phyloP scores from a whole-genome alignment of 345 rosid genomes.

The Arabis hirsuta region DNA sequence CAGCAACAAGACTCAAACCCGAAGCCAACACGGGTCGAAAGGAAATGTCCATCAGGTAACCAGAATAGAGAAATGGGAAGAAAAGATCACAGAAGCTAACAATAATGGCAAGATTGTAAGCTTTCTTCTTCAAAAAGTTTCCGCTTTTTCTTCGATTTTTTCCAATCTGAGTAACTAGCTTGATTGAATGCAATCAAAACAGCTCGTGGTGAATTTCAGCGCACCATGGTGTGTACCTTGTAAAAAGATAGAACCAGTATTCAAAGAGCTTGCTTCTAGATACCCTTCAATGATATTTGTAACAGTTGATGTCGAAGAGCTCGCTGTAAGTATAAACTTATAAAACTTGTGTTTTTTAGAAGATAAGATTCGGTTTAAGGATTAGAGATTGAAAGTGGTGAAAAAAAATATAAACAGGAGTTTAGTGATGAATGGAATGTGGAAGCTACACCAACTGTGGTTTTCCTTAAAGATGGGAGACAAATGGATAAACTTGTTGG shows the following conservation, averaged over 20 bases:
- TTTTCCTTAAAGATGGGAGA: slow-evolving; percentile 63
- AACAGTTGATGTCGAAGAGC: slow-evolving; percentile 63
- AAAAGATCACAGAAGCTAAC: slow-evolving; percentile 62
- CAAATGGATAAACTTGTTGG: slow-evolving; percentile 75
- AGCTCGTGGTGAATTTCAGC: slow-evolving; percentile 70
- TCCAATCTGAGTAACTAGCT: slow-evolving; percentile 4
- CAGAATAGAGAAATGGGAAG: slow-evolving; percentile 61
- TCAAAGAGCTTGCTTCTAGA: slow-evolving; percentile 57
- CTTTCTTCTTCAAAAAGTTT: neutral
- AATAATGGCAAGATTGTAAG: slow-evolving; percentile 61
- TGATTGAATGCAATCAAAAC: slow-evolving; percentile 29
- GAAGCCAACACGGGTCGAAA: slow-evolving; percentile 44
- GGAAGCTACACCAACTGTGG: slow-evolving; percentile 71
- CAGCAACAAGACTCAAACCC: slow-evolving; percentile 29
- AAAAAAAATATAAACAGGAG: slow-evolving; percentile 48
- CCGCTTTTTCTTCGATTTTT: neutral
- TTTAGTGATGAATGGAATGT: slow-evolving; percentile 67
- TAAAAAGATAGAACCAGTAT: slow-evolving; percentile 55
- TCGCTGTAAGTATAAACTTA: slow-evolving; percentile 57
- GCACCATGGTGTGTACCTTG: slow-evolving; percentile 74
- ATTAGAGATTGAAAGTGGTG: slow-evolving; percentile 23
- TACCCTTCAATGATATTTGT: slow-evolving; percentile 64
- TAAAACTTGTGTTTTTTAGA: slow-evolving; percentile 12
- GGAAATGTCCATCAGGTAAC: slow-evolving; percentile 58
- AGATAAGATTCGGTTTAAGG: neutral